Conservation (phyloP, 2,329 filamentous ascomycete genomes). For the Thielaviopsis euricoi region DNA sequence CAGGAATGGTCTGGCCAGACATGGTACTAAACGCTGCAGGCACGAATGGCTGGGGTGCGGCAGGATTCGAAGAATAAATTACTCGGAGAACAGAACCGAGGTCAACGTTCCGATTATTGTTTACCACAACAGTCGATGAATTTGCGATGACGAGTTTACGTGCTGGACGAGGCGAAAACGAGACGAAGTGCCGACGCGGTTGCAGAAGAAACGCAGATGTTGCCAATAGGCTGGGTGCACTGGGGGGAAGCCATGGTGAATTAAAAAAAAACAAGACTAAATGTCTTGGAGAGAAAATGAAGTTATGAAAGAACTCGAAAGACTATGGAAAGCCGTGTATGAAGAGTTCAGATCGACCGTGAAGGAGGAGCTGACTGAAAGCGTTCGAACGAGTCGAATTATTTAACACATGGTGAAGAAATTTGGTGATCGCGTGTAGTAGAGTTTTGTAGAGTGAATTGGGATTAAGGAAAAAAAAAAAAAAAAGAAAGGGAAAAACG, state of each 20-base stretch:
- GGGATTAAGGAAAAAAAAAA: constrained; percentile 22
- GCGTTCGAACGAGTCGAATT: constrained; percentile 18
- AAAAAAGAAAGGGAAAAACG: constrained; percentile 18
- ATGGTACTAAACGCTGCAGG: neutral
- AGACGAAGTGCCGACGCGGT: constrained; percentile 59
- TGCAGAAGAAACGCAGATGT: constrained; percentile 40
- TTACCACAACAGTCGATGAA: neutral
- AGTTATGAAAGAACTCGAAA: constrained; percentile 38
- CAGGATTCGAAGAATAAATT: neutral
- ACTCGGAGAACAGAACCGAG: neutral
- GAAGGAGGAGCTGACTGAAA: constrained; percentile 27
- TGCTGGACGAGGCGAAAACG: constrained; percentile 44
- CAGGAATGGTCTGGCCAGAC: neutral
- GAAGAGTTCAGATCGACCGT: constrained; percentile 51
- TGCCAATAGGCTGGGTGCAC: constrained; percentile 46
- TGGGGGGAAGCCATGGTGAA: constrained; percentile 68
- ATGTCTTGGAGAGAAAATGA: constrained; percentile 50
- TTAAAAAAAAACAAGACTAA: constrained; percentile 57
- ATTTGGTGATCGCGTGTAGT: constrained; percentile 18
- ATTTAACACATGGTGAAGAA: constrained; percentile 44
- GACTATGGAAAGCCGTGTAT: constrained; percentile 30
- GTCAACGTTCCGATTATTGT: neutral
- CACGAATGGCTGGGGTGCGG: neutral
- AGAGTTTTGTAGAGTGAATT: constrained; percentile 18
- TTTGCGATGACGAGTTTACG: constrained; percentile 13